These are phyloP conservation scores for Artemisia argyi DNA, from an alignment of 129 eudicot genomes.

Conservation along the genomic window DNA sequence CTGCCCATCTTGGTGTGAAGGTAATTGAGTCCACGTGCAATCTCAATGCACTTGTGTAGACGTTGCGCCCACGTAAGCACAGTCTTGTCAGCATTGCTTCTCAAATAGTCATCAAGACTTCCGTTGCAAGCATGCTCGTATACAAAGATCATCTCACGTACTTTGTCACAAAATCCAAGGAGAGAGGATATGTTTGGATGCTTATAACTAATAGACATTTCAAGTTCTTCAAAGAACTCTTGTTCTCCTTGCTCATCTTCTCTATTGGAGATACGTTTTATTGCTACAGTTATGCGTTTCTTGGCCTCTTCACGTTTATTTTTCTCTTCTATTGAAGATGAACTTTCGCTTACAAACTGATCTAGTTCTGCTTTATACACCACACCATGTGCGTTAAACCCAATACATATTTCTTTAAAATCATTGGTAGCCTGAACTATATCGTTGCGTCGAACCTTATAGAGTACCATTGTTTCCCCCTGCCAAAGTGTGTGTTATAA, in stretches of 20 bases:
- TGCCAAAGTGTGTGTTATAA: not conserved
- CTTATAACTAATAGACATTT: slow-evolving; percentile 1
- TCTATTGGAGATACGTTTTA: not conserved
- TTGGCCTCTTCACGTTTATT: not conserved
- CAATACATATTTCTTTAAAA: not conserved
- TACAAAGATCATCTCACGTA: slow-evolving; percentile 6
- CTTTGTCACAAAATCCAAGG: not conserved
- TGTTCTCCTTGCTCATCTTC: not conserved
- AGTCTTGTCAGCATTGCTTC: not conserved
- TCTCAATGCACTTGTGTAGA: slow-evolving; percentile 4
- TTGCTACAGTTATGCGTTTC: slow-evolving; percentile 1
- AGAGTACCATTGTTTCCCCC: slow-evolving; percentile 14
- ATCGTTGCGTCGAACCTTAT: not conserved
- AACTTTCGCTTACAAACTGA: not conserved
- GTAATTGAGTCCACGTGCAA: slow-evolving; percentile 11
- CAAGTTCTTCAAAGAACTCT: not conserved
- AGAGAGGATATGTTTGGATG: slow-evolving; percentile 8
- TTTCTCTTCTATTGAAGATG: not conserved
- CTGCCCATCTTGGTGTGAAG: slow-evolving; percentile 10
- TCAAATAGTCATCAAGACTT: slow-evolving; percentile 1
- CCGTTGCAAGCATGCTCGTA: slow-evolving; percentile 3
- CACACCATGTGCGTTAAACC: not conserved
- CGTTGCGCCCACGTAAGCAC: slow-evolving; percentile 7
- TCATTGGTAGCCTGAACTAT: not conserved
- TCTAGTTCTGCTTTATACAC: slow-evolving; percentile 18